Evolutionary conservation across 768 basidiomycete genomes (phyloP).

Genomic region (Mycena vulgaris): DNA sequence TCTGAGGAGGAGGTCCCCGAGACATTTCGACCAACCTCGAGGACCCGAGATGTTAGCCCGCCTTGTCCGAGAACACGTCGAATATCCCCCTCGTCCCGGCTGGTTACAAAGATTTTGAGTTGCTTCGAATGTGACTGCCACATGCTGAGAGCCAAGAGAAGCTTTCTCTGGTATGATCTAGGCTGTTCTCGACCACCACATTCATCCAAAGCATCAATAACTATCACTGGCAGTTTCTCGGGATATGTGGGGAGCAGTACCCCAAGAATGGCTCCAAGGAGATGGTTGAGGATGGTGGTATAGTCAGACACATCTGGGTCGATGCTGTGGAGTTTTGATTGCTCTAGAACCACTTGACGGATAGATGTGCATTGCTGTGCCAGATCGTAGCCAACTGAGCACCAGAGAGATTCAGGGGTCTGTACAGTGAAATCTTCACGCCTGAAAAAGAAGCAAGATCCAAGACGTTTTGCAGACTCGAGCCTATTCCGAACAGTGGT

Average conservation of each 20-base stretch:
- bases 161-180: neutral
- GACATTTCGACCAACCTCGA: neutral
- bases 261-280: neutral
- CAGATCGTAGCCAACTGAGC: slow-evolving; percentile 21
- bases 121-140: neutral
- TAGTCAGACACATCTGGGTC: slow-evolving; percentile 3
- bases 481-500: neutral
- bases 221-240: neutral
- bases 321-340: neutral
- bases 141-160: neutral
- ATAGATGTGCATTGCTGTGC: slow-evolving; percentile 5
- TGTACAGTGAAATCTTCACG: slow-evolving; percentile 10
- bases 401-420: slow-evolving; percentile 19
- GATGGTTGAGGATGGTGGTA: neutral
- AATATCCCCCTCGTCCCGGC: neutral
- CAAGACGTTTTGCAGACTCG: neutral
- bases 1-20: neutral
- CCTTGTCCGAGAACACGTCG: neutral
- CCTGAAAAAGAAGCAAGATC: slow-evolving; percentile 7
- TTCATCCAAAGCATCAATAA: slow-evolving; percentile 29
- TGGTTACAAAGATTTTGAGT: neutral
- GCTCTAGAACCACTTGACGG: neutral
- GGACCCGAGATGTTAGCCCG: neutral
- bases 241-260: neutral
- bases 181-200: neutral